Evolutionary conservation across 768 basidiomycete species (phyloP).

Genomic region (Sutorius australiensis): DNA sequence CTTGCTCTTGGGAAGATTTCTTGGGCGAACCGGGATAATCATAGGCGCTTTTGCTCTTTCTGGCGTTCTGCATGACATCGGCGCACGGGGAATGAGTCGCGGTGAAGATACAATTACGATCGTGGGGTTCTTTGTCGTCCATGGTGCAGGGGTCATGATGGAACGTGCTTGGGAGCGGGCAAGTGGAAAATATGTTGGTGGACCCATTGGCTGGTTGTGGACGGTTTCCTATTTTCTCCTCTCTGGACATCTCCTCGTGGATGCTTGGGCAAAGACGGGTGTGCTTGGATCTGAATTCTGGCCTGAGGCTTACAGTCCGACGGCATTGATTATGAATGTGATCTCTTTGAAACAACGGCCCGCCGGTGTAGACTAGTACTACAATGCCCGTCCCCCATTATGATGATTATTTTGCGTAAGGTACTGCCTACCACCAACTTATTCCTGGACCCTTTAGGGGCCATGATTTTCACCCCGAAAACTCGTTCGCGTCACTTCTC

Average conservation of each 20-base stretch:
- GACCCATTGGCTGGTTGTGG: slow-evolving; percentile 53
- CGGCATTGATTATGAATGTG: slow-evolving; percentile 10
- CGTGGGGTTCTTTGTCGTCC: slow-evolving; percentile 54
- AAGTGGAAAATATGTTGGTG: slow-evolving; percentile 47
- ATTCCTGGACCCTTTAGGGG: no score
- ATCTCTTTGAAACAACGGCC: background rate
- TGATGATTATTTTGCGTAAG: no score
- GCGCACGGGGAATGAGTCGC: slow-evolving; percentile 54
- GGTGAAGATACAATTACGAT: slow-evolving; percentile 44
- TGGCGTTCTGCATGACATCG: slow-evolving; percentile 54
- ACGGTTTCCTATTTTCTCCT: slow-evolving; percentile 41
- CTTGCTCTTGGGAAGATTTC: slow-evolving; percentile 35
- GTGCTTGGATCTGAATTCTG: slow-evolving; percentile 15
- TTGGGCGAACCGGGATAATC: slow-evolving; percentile 48
- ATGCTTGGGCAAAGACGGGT: slow-evolving; percentile 34
- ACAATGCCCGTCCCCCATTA: no score
- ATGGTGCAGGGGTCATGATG: slow-evolving; percentile 48
- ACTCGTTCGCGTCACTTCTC: no score
- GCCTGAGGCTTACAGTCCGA: slow-evolving; percentile 20
- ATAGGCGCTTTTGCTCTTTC: slow-evolving; percentile 60
- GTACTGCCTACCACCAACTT: no score
- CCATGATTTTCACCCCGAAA: no score
- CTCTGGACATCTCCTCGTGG: slow-evolving; percentile 47
- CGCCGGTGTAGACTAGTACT: no score
- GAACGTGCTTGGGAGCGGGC: slow-evolving; percentile 44